Percentiles rank a stretch among this genome's conserved stretches.
phyloP scores from a whole-genome alignment of 2,329 filamentous ascomycete species.

The Pseudogymnoascus sp. region DNA sequence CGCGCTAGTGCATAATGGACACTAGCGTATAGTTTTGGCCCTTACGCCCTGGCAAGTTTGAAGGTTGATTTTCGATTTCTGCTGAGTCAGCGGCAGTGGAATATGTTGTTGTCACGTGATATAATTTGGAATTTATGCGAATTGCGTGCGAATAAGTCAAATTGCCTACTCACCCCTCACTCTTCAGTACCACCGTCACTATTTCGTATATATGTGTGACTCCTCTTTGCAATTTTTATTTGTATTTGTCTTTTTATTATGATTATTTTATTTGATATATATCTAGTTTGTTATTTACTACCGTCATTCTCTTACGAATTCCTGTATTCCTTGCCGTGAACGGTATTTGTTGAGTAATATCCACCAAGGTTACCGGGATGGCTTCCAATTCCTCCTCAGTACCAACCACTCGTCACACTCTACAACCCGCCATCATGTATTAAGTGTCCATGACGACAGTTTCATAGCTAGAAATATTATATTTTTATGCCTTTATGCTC shows the following conservation, averaged over 20 bases:
- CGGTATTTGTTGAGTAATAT: not conserved
- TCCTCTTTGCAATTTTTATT: not conserved
- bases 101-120: not conserved
- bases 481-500: not conserved
- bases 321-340: not conserved
- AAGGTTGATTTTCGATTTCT: not conserved
- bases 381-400: not conserved
- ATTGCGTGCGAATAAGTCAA: not conserved
- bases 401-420: not conserved
- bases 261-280: not conserved
- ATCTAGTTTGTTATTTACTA: not conserved
- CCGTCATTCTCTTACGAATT: not conserved
- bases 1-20: not conserved
- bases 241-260: not conserved
- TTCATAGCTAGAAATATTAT: not conserved
- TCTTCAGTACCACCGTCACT: not conserved
- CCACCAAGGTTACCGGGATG: not conserved
- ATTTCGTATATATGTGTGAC: not conserved
- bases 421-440: not conserved
- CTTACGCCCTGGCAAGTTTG: not conserved
- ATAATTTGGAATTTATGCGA: not conserved
- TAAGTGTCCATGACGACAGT: not conserved
- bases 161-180: not conserved
- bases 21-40: not conserved
- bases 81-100: too few species aligned